Base-by-base conservation (phyloP, 179 eudicot species). In the Beta lomatogona region DNA sequence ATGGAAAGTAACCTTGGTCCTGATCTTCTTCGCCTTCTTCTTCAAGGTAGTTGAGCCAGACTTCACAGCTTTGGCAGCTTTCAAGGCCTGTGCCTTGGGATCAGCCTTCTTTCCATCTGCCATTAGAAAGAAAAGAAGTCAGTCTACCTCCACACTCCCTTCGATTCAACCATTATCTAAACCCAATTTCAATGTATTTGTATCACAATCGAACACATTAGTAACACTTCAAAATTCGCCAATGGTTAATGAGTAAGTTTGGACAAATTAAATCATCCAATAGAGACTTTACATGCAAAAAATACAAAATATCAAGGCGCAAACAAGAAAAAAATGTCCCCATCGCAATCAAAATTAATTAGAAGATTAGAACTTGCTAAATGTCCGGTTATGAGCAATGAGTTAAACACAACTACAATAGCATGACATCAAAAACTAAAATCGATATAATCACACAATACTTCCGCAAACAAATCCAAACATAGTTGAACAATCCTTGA, bases 1-100 rank as follows among this genome's bases (percentile, higher is more conserved):
- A 74, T 87, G 89, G 75, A 87, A 87, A 0, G 87, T 87, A 14
- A 84, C 89, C 75, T 85, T 82, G 21, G 85, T 84, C 81, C 87
- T 79, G 78, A 87, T 82, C 74, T 87, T 87, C 85, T 87, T 87
- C 41, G 68, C 66, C 63, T 74, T 83, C 85, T 84, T 84, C 84
- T 87, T 87, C 72, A 87, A 57, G 59, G 85, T 84, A 44, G 83
- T 67, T 13, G 83, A 83, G 44, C 89, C 89, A 31, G 87, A 79
- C 66, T 87, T 87, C 25, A 87, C 89, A 11, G 89, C 89, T 64
- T 84, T 87, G 44, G 89, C 87, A 60, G 89, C 89, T 67, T 87
- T 87, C 86, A 86, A 81, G 66, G 88, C 88, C 73, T 83, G 83
- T 19, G 88, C 86, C 76, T 86, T 86, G 1, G 86, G 84, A n/a